Base-by-base conservation (phyloP, 345 rosid species). In the Turnera subulata region DNA sequence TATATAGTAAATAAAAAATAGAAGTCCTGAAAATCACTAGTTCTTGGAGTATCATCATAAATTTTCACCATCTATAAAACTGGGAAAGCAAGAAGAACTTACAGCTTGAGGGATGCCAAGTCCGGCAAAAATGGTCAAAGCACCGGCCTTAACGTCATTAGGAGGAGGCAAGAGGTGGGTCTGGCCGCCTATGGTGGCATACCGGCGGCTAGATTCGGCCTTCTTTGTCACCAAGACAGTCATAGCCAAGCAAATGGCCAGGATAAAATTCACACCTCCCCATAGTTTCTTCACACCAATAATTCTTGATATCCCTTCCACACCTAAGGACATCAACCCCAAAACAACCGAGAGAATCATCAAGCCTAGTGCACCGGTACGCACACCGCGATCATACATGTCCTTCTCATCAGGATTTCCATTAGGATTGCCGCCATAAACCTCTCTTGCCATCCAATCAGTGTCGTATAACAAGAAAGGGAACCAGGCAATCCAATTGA, bases 401-500 rank as follows among this genome's bases (percentile, higher is more conserved):
- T 46, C 67, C 63, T 62, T 38, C 47, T 61, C 53, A 3, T 18
- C 60, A 1, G 56, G 52, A 0, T 32, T 24, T 2, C 85, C 85
- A 10, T 56, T 57, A 0, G 88, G 67, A 58, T 64, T 46, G 1
- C 98, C 98, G 1, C 98, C 98, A 80, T 79, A 91, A 43, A 91
- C 89, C 61, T 91, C 92, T 29, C 86, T 69, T 16, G 95, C 98
- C 88, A 86, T 80, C 98, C 96, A 91, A 20, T 91, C 96, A 6
- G 97, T 91, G 69, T 88, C 86, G 67, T 72, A 88, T 42, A 88
- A 66, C 48, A 88, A 61, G 73, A 91, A 91, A 10, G 96, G 98
- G 57, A 88, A 88, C 96, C 96, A 89, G 0, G 85, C 96, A 20
- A 83, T 45, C 98, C 98, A 92, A 71, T 92, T 92, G 0, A 92